Conservation (phyloP, 148 eudicot species). For the Persicaria tinctoria region DNA sequence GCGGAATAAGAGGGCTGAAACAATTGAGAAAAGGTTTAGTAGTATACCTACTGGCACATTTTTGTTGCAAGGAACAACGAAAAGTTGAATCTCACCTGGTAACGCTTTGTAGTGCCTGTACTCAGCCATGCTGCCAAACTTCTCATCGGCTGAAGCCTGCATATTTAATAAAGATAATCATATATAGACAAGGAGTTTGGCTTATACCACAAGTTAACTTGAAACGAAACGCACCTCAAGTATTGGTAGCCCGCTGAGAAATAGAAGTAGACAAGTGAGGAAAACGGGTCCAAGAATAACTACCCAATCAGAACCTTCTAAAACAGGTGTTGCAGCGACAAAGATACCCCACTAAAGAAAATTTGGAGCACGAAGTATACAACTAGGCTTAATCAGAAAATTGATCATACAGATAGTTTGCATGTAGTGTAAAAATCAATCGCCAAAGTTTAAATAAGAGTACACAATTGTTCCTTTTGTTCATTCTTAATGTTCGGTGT, state of each 20-base stretch:
- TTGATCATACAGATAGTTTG: not conserved
- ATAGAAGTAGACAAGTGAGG: conserved; percentile 78
- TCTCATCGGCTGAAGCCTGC: conserved; percentile 91
- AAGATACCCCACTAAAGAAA: conserved; percentile 97
- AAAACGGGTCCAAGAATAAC: conserved; percentile 78
- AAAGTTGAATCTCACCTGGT: conserved; percentile 52
- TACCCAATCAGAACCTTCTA: conserved; percentile 81
- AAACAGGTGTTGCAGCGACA: conserved; percentile 74
- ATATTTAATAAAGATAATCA: not conserved
- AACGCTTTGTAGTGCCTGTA: conserved; percentile 60
- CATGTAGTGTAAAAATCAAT: not conserved
- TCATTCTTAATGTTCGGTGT: no score
- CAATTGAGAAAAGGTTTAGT: not conserved
- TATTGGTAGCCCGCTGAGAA: conserved; percentile 89
- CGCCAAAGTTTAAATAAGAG: no score
- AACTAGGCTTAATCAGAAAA: not conserved
- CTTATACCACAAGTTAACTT: conserved; percentile 3
- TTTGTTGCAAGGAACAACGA: conserved; percentile 9
- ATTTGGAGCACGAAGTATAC: conserved; percentile 34
- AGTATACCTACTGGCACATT: not conserved
- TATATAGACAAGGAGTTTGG: not conserved
- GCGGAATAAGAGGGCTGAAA: conserved; percentile 79
- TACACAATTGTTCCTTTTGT: no score
- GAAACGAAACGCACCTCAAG: conserved; percentile 61
- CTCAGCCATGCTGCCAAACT: conserved; percentile 58